Conservation (phyloP, 306 rosid genomes). For the Rosa lucieae region DNA sequence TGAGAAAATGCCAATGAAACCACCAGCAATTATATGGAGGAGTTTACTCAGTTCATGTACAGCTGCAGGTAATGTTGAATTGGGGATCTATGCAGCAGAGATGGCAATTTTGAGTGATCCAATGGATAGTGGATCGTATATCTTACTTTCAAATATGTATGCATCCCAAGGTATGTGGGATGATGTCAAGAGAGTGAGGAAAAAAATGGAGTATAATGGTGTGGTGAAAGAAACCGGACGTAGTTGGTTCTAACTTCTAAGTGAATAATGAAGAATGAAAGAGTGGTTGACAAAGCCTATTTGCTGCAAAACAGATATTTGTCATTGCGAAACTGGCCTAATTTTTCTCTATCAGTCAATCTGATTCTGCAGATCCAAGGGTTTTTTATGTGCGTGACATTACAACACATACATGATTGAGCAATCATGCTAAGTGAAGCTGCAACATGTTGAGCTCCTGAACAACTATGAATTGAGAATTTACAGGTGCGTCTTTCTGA, state of each 20-base stretch:
- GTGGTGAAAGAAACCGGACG: constrained; percentile 68
- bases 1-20: constrained; percentile 68
- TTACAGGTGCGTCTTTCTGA: not conserved
- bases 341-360: constrained; percentile 46
- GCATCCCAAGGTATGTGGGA: constrained; percentile 90
- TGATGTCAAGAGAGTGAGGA: constrained; percentile 64
- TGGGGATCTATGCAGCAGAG: constrained; percentile 78
- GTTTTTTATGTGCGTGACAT: constrained; percentile 37
- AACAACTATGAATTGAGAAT: not conserved
- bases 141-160: constrained; percentile 77
- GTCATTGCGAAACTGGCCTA: constrained; percentile 23
- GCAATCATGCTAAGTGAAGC: not conserved
- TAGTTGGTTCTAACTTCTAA: constrained; percentile 35
- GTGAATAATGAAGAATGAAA: not conserved
- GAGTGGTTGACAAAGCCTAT: not conserved
- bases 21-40: constrained; percentile 83
- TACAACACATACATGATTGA: constrained; percentile 18
- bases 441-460: not conserved
- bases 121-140: constrained; percentile 74
- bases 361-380: constrained; percentile 56
- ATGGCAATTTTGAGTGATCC: constrained; percentile 79
- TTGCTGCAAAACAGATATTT: constrained; percentile 8
- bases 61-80: constrained; percentile 66
- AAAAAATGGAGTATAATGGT: constrained; percentile 60
- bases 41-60: constrained; percentile 85